These are phyloP conservation scores for Naganishia vishniacii DNA, from an alignment of 768 basidiomycete genomes.

Conservation along the genomic window DNA sequence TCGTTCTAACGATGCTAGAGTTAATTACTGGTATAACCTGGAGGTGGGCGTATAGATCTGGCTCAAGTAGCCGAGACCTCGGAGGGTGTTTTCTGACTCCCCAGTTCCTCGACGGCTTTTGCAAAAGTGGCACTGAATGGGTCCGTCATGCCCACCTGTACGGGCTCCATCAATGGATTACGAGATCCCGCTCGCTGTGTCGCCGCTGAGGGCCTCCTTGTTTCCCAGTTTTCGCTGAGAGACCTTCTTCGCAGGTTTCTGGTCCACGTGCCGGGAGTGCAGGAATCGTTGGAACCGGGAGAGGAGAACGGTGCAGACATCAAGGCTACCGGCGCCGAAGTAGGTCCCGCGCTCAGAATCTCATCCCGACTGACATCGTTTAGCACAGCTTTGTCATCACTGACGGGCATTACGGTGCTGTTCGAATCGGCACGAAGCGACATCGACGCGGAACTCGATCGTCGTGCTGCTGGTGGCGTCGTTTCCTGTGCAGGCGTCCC, in stretches of 20 bases:
- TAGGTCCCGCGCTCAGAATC: not conserved
- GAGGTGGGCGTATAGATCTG: not conserved
- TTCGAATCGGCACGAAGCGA: slow-evolving; percentile 20
- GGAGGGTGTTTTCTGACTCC: not conserved
- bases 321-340: slow-evolving; percentile 14
- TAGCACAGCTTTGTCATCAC: not conserved
- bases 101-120: slow-evolving; percentile 7
- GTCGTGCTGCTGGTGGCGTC: slow-evolving; percentile 14
- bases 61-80: not conserved
- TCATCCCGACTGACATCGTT: not conserved
- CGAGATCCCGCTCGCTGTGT: not conserved
- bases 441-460: slow-evolving; percentile 23
- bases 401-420: slow-evolving; percentile 1
- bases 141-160: slow-evolving; percentile 23
- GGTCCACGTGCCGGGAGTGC: not conserved
- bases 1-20: not conserved
- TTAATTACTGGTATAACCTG: not conserved
- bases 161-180: slow-evolving; percentile 12
- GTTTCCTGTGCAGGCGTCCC: slow-evolving; percentile 6
- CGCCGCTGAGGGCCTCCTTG: not conserved
- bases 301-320: slow-evolving; percentile 20
- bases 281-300: slow-evolving; percentile 18
- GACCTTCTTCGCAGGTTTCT: not conserved
- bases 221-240: slow-evolving; percentile 2
- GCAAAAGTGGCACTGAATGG: slow-evolving; percentile 24